phyloP scores from a whole-genome alignment of 169 alveolate genomes.

The Cystoisospora suis region DNA sequence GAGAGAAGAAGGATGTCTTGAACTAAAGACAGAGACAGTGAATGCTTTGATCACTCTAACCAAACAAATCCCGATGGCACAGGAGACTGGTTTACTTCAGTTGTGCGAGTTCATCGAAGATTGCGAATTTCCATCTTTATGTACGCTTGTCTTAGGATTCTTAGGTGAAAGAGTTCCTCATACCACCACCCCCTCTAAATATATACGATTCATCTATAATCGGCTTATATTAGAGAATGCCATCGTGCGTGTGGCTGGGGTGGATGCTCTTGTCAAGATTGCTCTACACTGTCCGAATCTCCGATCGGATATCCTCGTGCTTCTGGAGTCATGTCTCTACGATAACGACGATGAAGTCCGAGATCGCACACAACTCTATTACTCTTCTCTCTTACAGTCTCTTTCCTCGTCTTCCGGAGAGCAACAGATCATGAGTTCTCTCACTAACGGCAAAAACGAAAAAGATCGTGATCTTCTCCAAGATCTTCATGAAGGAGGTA shows the following conservation, averaged over 20 bases:
- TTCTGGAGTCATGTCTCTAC: slow-evolving; percentile 48
- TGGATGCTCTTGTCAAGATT: slow-evolving; percentile 93
- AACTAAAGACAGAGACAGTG: slow-evolving; percentile 88
- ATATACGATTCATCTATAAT: slow-evolving; percentile 95
- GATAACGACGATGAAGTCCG: slow-evolving; percentile 71
- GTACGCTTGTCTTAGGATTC: slow-evolving; percentile 73
- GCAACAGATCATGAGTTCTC: no score
- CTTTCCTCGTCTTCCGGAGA: no score
- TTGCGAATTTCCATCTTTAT: slow-evolving; percentile 93
- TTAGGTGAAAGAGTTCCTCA: slow-evolving; percentile 80
- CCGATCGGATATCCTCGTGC: slow-evolving; percentile 43
- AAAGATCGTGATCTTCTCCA: no score
- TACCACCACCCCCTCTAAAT: slow-evolving; percentile 89
- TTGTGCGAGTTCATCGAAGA: slow-evolving; percentile 98
- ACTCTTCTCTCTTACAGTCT: neutral
- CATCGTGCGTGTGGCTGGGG: slow-evolving; percentile 95
- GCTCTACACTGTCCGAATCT: slow-evolving; percentile 70
- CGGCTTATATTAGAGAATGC: slow-evolving; percentile 95
- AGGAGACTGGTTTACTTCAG: slow-evolving; percentile 86
- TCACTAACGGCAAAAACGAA: no score
- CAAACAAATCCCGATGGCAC: slow-evolving; percentile 72
- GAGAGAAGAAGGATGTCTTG: slow-evolving; percentile 90
- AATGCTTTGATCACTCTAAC: slow-evolving; percentile 92
- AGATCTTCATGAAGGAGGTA: no score
- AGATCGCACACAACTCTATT: slow-evolving; percentile 40